Conservation (phyloP, 1,284 basidiomycete genomes). For the Testicularia cyperi region DNA sequence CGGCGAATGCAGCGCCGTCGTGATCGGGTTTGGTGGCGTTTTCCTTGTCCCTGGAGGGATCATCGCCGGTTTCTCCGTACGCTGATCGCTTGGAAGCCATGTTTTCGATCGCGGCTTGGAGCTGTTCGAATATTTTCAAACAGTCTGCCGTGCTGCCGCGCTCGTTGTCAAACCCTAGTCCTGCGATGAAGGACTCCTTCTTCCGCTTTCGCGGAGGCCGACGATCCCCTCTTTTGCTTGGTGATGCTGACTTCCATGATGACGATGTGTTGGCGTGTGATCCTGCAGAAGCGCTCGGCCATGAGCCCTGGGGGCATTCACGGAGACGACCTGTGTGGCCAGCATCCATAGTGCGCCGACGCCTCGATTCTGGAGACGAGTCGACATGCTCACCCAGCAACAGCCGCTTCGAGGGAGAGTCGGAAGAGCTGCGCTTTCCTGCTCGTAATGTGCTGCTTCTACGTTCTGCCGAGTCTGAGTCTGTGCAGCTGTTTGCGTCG, state of each 20-base stretch:
- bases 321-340: slow-evolving; percentile 27
- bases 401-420: slow-evolving; percentile 12
- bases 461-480: too few relatives aligned
- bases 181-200: slow-evolving; percentile 30
- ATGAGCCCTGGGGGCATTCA: neutral
- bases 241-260: too few relatives aligned
- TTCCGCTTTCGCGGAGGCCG: slow-evolving; percentile 26
- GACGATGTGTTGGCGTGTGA: too few relatives aligned
- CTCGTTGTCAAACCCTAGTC: slow-evolving; percentile 17
- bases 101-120: slow-evolving; percentile 26
- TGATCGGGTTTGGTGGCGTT: too few relatives aligned
- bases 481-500: too few relatives aligned
- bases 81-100: slow-evolving; percentile 8
- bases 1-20: too few relatives aligned
- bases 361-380: slow-evolving; percentile 28
- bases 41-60: too few relatives aligned
- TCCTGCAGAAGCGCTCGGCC: slow-evolving; percentile 5
- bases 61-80: neutral
- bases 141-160: slow-evolving; percentile 10
- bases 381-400: slow-evolving; percentile 23
- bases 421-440: too few relatives aligned
- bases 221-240: slow-evolving; percentile 5
- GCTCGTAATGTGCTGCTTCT: neutral
- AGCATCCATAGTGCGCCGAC: slow-evolving; percentile 24
- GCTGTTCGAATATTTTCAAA: slow-evolving; percentile 32